Conservation (phyloP, 2,329 filamentous ascomycete species). For the Fusarium ambrosium region DNA sequence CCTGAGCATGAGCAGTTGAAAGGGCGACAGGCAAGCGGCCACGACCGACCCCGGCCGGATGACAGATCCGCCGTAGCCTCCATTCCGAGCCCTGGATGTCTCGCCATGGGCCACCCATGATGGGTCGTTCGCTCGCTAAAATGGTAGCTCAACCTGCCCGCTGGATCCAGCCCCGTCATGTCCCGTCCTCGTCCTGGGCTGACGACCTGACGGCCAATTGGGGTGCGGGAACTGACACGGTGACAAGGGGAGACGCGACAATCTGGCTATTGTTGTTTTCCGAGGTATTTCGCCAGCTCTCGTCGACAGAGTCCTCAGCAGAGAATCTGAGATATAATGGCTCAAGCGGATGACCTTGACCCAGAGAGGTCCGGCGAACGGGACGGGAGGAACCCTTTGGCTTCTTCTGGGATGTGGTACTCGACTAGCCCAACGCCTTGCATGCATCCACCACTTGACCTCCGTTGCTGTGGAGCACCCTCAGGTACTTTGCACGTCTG, state of each 20-base stretch:
- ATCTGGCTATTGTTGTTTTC: conserved; percentile 15
- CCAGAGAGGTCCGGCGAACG: conserved; percentile 40
- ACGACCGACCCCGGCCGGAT: conserved; percentile 38
- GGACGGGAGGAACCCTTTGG: conserved; percentile 48
- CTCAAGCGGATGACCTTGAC: conserved; percentile 24
- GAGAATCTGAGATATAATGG: conserved; percentile 13
- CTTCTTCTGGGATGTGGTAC: conserved; percentile 41
- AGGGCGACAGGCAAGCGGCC: conserved; percentile 32
- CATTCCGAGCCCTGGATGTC: conserved; percentile 46
- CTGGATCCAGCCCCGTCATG: conserved; percentile 48
- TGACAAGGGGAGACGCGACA: conserved; percentile 33
- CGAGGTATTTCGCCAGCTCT: conserved; percentile 4
- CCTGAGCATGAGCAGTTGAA: conserved; percentile 35
- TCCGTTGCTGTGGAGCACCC: conserved; percentile 39
- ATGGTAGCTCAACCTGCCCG: conserved; percentile 47
- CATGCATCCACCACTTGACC: conserved; percentile 45
- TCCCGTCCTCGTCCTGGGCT: conserved; percentile 45
- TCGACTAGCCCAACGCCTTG: conserved; percentile 47
- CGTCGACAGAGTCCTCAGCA: background rate
- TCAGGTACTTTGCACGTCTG: conserved; percentile 32
- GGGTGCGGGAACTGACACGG: conserved; percentile 20
- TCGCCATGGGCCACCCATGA: conserved; percentile 39
- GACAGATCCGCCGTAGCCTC: conserved; percentile 46
- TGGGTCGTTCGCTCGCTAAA: conserved; percentile 45
- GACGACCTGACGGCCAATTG: conserved; percentile 42